Base-by-base conservation (phyloP, 345 rosid species). In the Lepidium sativum region DNA sequence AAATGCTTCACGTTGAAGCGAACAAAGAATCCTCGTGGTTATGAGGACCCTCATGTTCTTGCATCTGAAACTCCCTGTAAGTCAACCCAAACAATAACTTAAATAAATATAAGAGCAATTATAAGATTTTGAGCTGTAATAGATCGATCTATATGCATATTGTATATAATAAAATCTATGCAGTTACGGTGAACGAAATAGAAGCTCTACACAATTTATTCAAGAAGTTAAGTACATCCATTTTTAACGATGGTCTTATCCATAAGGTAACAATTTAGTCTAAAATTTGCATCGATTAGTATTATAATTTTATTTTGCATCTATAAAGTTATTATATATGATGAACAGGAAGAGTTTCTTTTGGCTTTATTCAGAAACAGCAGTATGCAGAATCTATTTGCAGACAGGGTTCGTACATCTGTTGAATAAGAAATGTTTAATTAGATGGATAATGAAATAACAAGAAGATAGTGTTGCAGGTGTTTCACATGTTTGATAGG, bases 31-130 rank as follows among this genome's bases (percentile, higher is more conserved):
- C 63, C 59, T 45, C 75, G 5, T 34, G 83, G 82, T 15, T 45
- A 64, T 53, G 91, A 82, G 68, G 86, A 85, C 37, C 81, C 78
- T 11, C 44, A 43, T 70, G 67, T 69, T 47, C 97, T 90, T 78
- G 92, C 95, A 58, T 79, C 95, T 14, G 81, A 85, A 74, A 90
- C 95, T 63, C 82, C 79, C 9, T 90, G 97, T 90, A 84, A 85
- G 97, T 83, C 8, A 48, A 68, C 51, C 14, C 25, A 23, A 23
- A 23, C 25, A 23, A 23, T 0, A 23, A 23, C 25, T 1, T 23
- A 23, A 23, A 23, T 3, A 2, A 1, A 23, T 23, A 23, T 23
- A 23, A 1, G 3, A 23, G 3, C 25, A 23, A 23, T 12, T 12
- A 38, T 9, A 25, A 35, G 16, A 60, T 12, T 29, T 12, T 37